Evolutionary conservation across 2,329 filamentous ascomycete species (phyloP).

Genomic region (Fusarium nodosum): DNA sequence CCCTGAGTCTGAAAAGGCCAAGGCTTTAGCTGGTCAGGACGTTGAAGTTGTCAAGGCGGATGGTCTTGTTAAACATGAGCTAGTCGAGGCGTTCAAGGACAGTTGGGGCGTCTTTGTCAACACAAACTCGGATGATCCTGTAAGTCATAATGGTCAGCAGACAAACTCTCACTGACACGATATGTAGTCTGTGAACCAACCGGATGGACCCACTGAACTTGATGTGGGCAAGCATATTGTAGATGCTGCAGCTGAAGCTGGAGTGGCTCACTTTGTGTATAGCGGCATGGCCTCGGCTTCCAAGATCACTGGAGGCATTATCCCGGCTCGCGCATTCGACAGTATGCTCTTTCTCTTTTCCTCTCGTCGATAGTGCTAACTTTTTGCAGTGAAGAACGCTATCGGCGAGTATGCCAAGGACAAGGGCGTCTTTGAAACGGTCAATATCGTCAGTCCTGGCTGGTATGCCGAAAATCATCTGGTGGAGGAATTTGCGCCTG

Average conservation of each 20-base stretch:
- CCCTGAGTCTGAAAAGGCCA: conserved; percentile 49
- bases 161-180: conserved; percentile 8
- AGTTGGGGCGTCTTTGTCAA: conserved; percentile 55
- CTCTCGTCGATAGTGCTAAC: background rate
- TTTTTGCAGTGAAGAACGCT: conserved; percentile 53
- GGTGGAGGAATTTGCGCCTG: conserved; percentile 50
- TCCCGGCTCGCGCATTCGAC: conserved; percentile 53
- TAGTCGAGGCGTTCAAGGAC: conserved; percentile 50
- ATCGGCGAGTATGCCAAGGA: conserved; percentile 56
- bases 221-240: conserved; percentile 55
- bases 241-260: conserved; percentile 52
- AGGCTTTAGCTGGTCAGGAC: conserved; percentile 44
- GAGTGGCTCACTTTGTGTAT: conserved; percentile 55
- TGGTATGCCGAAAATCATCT: conserved; percentile 62
- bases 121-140: conserved; percentile 52
- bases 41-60: conserved; percentile 53
- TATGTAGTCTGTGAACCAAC: conserved; percentile 45
- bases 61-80: conserved; percentile 44
- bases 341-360: conserved; percentile 43
- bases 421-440: conserved; percentile 52
- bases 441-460: conserved; percentile 55
- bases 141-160: conserved; percentile 20
- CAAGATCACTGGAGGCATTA: conserved; percentile 52
- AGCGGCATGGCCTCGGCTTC: conserved; percentile 54
- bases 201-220: conserved; percentile 50